Conservation (phyloP, 768 basidiomycete genomes). For the Clitopilus hobsonii region DNA sequence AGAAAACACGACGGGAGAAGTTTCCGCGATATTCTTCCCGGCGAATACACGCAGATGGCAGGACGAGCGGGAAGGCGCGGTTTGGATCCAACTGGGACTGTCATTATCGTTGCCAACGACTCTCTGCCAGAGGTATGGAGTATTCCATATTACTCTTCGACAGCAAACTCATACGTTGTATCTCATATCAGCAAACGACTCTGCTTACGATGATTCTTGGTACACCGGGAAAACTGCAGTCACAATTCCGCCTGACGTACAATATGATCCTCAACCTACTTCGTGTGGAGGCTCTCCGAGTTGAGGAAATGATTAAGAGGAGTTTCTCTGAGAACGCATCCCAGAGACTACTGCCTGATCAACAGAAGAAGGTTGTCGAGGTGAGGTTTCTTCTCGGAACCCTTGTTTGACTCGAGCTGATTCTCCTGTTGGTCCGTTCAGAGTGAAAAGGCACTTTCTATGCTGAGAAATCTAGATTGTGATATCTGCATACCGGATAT, state of each 20-base stretch:
- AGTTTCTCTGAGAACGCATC: conserved; percentile 98
- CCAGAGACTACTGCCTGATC: conserved; percentile 86
- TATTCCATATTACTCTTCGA: neutral
- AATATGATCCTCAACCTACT: conserved; percentile 99
- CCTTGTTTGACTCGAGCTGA: conserved; percentile 2
- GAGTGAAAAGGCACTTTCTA: conserved; percentile 67
- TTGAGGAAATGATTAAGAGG: conserved; percentile 99
- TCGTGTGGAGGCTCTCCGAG: conserved; percentile 90
- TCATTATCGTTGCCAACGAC: conserved; percentile 83
- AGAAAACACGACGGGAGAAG: conserved; percentile 92
- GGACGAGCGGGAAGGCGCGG: conserved; percentile 96
- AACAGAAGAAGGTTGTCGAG: conserved; percentile 83
- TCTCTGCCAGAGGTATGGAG: conserved; percentile 74
- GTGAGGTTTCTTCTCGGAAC: conserved; percentile 35
- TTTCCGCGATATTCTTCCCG: conserved; percentile 88
- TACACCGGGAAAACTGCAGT: conserved; percentile 85
- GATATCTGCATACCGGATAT: conserved; percentile 70
- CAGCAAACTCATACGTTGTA: too few relatives aligned
- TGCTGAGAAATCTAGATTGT: conserved; percentile 64
- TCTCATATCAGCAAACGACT: conserved; percentile 53
- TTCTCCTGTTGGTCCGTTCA: conserved; percentile 29
- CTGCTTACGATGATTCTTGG: conserved; percentile 92
- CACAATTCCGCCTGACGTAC: conserved; percentile 96
- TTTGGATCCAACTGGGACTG: conserved; percentile 91
- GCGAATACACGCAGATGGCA: conserved; percentile 99